phyloP scores from a whole-genome alignment of 1,139 yeast genomes.

The Blastobotrys raffinosifermentans region DNA sequence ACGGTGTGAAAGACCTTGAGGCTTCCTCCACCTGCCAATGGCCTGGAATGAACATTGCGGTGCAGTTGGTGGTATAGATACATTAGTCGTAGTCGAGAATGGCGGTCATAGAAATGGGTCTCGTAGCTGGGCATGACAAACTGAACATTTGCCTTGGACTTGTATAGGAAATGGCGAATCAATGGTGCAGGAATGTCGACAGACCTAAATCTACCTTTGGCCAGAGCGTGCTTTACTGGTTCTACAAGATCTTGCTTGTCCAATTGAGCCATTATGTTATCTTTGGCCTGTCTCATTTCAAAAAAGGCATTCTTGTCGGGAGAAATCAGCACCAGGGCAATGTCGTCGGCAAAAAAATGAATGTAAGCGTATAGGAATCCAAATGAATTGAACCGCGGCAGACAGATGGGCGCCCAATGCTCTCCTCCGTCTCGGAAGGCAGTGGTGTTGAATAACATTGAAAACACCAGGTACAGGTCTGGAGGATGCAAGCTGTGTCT shows the following conservation, averaged over 20 bases:
- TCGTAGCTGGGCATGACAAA: slow-evolving; percentile 43
- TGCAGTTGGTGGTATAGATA: slow-evolving; percentile 41
- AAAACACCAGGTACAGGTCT: slow-evolving; percentile 58
- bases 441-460: slow-evolving; percentile 51
- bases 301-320: slow-evolving; percentile 81
- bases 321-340: slow-evolving; percentile 67
- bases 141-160: slow-evolving; percentile 58
- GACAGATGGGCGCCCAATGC: slow-evolving; percentile 89
- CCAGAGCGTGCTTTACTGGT: slow-evolving; percentile 36
- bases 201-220: slow-evolving; percentile 39
- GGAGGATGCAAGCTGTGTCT: slow-evolving; percentile 64
- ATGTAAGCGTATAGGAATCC: slow-evolving; percentile 85
- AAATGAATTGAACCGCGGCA: slow-evolving; percentile 81
- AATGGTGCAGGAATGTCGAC: slow-evolving; percentile 55
- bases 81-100: slow-evolving; percentile 34
- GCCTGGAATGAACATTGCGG: slow-evolving; percentile 30
- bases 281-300: slow-evolving; percentile 59
- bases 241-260: slow-evolving; percentile 32
- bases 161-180: slow-evolving; percentile 75
- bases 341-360: slow-evolving; percentile 46
- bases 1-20: slow-evolving; percentile 31
- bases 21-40: slow-evolving; percentile 7
- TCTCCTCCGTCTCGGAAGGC: slow-evolving; percentile 57
- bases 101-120: slow-evolving; percentile 29
- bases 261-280: slow-evolving; percentile 44